These are phyloP conservation scores for Mortierella antarctica DNA, from an alignment of 192 early-diverging fungal genomes.

Conservation along the genomic window DNA sequence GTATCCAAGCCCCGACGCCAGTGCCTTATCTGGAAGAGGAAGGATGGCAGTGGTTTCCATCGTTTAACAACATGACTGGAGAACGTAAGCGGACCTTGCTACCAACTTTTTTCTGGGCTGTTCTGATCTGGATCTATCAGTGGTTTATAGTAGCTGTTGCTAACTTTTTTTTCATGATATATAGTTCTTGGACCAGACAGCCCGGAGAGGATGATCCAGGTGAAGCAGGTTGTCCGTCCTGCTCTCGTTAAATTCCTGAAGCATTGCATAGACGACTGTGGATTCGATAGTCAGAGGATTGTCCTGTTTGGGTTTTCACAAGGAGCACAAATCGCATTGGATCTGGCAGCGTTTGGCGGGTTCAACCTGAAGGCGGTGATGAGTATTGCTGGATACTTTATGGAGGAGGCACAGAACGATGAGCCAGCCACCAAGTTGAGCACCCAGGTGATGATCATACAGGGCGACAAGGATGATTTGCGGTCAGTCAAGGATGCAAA, in stretches of 20 bases:
- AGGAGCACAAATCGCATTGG: constrained; percentile 74
- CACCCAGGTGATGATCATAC: constrained; percentile 66
- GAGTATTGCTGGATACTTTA: constrained; percentile 68
- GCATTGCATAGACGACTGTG: constrained; percentile 55
- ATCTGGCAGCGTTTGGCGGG: constrained; percentile 67
- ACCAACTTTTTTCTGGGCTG: neutral
- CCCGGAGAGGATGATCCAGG: constrained; percentile 53
- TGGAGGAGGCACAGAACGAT: constrained; percentile 53
- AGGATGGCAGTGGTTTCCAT: constrained; percentile 74
- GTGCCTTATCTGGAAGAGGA: constrained; percentile 70
- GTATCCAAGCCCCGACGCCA: constrained; percentile 66
- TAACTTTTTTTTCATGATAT: neutral
- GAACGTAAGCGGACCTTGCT: constrained; percentile 53
- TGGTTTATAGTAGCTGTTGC: neutral
- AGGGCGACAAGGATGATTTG: constrained; percentile 65
- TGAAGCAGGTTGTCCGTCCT: constrained; percentile 58
- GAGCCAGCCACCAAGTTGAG: constrained; percentile 31
- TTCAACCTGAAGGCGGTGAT: constrained; percentile 66
- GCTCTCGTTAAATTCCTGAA: constrained; percentile 58
- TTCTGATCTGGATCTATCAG: neutral
- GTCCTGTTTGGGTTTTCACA: constrained; percentile 83
- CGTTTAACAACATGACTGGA: constrained; percentile 66
- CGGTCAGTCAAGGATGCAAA: constrained; percentile 50
- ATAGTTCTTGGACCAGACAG: constrained; percentile 53
- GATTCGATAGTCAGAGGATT: constrained; percentile 58